phyloP scores from a whole-genome alignment of 1,284 basidiomycete species.

The Pseudozyma pruni region DNA sequence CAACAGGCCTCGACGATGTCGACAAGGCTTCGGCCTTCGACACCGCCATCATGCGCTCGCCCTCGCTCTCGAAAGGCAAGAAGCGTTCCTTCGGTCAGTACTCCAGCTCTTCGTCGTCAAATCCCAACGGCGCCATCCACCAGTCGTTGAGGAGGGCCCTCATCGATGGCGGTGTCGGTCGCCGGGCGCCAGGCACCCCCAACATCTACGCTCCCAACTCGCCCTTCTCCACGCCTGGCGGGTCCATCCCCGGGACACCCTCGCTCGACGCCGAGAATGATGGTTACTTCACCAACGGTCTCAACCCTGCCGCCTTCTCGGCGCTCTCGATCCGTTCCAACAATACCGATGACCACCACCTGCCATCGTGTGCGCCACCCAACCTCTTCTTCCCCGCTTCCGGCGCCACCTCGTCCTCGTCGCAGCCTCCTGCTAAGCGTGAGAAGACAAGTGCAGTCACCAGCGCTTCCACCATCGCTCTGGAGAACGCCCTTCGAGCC shows the following conservation, averaged over 20 bases:
- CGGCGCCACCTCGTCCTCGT: constrained; percentile 39
- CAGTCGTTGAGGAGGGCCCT: constrained; percentile 64
- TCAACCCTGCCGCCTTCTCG: constrained; percentile 62
- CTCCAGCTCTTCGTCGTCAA: constrained; percentile 33
- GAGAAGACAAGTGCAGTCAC: constrained; percentile 51
- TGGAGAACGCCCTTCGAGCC: constrained; percentile 35
- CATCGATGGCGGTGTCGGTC: constrained; percentile 63
- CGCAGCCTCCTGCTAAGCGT: constrained; percentile 58
- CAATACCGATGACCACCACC: constrained; percentile 56
- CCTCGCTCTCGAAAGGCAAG: constrained; percentile 58
- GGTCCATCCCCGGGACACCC: constrained; percentile 64
- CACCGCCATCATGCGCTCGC: constrained; percentile 60
- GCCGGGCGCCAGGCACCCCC: constrained; percentile 46
- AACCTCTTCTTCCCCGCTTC: constrained; percentile 68
- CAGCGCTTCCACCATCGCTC: constrained; percentile 34
- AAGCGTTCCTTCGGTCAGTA: constrained; percentile 66
- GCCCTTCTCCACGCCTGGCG: constrained; percentile 65
- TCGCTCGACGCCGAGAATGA: constrained; percentile 56
- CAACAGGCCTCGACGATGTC: constrained; percentile 40
- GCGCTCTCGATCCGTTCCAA: constrained; percentile 59
- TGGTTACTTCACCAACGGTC: constrained; percentile 54
- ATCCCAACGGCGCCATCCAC: constrained; percentile 45
- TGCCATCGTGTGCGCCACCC: constrained; percentile 67
- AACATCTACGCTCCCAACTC: constrained; percentile 64
- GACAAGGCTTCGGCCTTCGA: constrained; percentile 63